Evolutionary conservation across 2,329 filamentous ascomycete species (phyloP), one percentile per base, ranked within the genome.

Genomic region (Dactylellina drechsleri): DNA sequence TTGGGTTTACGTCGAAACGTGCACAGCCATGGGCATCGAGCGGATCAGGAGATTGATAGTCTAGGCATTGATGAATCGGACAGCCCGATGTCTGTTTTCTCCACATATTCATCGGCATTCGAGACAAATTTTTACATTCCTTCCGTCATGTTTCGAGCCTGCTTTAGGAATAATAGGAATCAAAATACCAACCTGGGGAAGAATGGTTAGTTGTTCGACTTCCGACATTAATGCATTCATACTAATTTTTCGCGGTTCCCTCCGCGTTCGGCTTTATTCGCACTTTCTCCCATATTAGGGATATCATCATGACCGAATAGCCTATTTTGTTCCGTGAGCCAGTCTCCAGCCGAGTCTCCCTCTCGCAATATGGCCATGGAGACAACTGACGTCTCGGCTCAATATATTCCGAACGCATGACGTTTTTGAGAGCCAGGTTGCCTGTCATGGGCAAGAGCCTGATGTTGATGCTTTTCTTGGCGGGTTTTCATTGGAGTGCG

Each of bases 1-100:
- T 54, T 36, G 61, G 26, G 68, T 74, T 62, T 64, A 74, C 50
- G 36, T 65, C 64, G 53, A 67, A 61, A 67, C 70, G 49, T 57
- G 68, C 62, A 58, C 53, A 18, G 61, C 57, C 66, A 45, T 50
- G 16, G 45, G 28, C 20, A 59, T 72, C 36, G 20, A 40, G 16
- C 31, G 31, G 31, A 36, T 36, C 31, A 36, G 31, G 31, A 36
- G 49, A 31, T n/a, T 57, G 23, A 13, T 10, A 49, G 23, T 31
- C 54, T 16, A 23, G 13, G 13, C 43, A 47, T 47, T 15, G 6
- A 47, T 47, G 43, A 15, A 50, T 36, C 52, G 54, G 47, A 59
- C n/a, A 28, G 20, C 43, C 58, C 57, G 26, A 47, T 36, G 5
- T 47, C 15, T n/a, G 16, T 47, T 47, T n/a, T 47, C 13, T n/a